Evolutionary conservation across 805 yeast species (phyloP), one percentile per base, ranked within the genome.

Genomic region (Candida ipomoeae): DNA sequence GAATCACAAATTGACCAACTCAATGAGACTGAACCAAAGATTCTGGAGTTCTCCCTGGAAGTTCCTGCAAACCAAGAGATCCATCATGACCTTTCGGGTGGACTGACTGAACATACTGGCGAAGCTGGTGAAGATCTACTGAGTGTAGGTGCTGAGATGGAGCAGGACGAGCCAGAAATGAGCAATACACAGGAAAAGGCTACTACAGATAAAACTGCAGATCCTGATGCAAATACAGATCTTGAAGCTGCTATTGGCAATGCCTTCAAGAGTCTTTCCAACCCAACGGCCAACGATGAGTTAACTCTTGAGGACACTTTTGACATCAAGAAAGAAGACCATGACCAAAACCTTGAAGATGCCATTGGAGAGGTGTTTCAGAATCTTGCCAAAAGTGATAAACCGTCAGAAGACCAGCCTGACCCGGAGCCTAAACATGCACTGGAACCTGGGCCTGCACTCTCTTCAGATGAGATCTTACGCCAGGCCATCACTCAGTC

Each of bases 171-270:
- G 5, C 29, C 29, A 26, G 29, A 26, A 26, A 26, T 26, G 29
- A 8, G 3, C 29, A 26, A 8, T 10, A 3, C 29, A 10, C 11
- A 26, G 29, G 42, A 39, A 14, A 39, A 23, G 2, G 40, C 8
- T 13, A 18, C 29, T 8, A 8, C 29, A 8, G 29, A 26, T 8
- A 11, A 26, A 26, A 26, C 29, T 1, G 4, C 29, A 3, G 29
- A 26, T 26, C 29, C 29, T 26, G 29, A 21, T 10, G 40, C 44
- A 18, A 51, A 48, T 6, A 38, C 47, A 6, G 54, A 48, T 10
- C 44, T 47, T 14, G 55, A 48, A 13, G 62, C 57, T 29, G 70
- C 67, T 18, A 68, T 68, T 21, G 72, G 70, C 5, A 56, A 64
- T 44, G 72, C 67, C 3, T 64, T 68, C 50, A 50, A 49, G 21